A percentile compares a stretch with the other conserved stretches of the same genome.
phyloP scores from a whole-genome alignment of 495 filamentous ascomycete genomes.

The Daldinia loculata region DNA sequence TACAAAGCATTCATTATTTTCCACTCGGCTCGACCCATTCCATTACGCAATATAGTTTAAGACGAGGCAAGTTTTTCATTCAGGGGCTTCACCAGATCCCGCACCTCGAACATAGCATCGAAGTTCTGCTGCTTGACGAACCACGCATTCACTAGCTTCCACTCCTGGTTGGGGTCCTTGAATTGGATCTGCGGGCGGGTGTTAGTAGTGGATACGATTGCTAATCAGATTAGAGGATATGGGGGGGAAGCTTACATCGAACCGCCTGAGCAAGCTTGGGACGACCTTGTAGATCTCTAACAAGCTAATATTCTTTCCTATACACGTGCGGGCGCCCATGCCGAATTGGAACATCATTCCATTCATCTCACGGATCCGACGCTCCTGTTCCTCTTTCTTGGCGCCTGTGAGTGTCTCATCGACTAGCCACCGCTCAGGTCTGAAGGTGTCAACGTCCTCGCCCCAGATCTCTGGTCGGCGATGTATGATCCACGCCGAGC shows the following conservation, averaged over 20 bases:
- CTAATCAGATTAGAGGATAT: neutral
- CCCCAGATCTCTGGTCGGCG: constrained; percentile 66
- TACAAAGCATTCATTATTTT: constrained; percentile 15
- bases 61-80: constrained; percentile 5
- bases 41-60: neutral
- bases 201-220: constrained; percentile 5
- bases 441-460: constrained; percentile 62
- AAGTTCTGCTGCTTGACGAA: constrained; percentile 76
- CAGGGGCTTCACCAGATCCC: constrained; percentile 56
- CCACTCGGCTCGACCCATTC: constrained; percentile 1
- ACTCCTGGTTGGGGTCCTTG: constrained; percentile 66
- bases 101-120: constrained; percentile 61
- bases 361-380: constrained; percentile 63
- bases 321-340: constrained; percentile 68
- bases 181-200: constrained; percentile 57
- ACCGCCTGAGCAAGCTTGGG: constrained; percentile 73
- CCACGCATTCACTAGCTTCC: constrained; percentile 76
- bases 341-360: constrained; percentile 70
- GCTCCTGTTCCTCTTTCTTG: constrained; percentile 51
- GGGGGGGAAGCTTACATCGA: constrained; percentile 60
- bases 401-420: constrained; percentile 41
- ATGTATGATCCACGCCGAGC: constrained; percentile 71
- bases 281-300: constrained; percentile 84
- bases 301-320: constrained; percentile 76
- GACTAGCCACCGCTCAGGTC: constrained; percentile 68